Base-by-base conservation (phyloP, 345 rosid genomes). In the Nasturtium officinale region DNA sequence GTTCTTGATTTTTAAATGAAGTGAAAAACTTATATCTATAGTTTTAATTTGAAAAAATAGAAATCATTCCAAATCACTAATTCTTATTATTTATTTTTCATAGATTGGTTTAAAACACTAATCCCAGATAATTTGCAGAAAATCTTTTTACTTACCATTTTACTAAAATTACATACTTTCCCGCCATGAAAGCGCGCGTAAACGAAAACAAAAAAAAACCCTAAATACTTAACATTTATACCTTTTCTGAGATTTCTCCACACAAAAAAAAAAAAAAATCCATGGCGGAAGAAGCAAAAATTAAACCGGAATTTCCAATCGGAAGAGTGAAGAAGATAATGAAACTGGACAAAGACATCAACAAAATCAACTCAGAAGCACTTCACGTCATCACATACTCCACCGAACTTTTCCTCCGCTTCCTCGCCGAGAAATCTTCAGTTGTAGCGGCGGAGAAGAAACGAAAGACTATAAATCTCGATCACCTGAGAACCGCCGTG, bases 341-440 rank as follows among this genome's bases (percentile, higher is more conserved):
- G 89, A 94, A 91, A 77, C 83, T 90, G 57, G 98, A 95, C 83
- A 85, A 79, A 45, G 96, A 95, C 69, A 86, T 92, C 79, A 87
- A 86, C 86, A 95, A 90, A 72, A 77, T 87, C n/a, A 91, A 82
- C 48, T 79, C 98, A 13, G 99, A 91, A 43, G 98, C 98, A 8
- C 83, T 90, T 21, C 82, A 83, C 72, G 78, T 89, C 51, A 76
- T 90, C 48, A 68, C 91, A 9, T 70, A 81, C 83, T 82, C 98
- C 21, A 61, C 88, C 16, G 86, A 85, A 46, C 82, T 88, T 15
- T 95, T 95, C 84, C 90, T 91, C 75, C 86, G 77, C 23, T 82
- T 85, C 71, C 87, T 90, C 61, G 87, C 96, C 33, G 87, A 88
- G 84, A 86, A 72, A 74, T 87, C 98, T 0, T 82, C 87, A 0